These are phyloP conservation scores for Cercospora janseana DNA, from an alignment of 2,329 filamentous ascomycete genomes.

Conservation along the genomic window DNA sequence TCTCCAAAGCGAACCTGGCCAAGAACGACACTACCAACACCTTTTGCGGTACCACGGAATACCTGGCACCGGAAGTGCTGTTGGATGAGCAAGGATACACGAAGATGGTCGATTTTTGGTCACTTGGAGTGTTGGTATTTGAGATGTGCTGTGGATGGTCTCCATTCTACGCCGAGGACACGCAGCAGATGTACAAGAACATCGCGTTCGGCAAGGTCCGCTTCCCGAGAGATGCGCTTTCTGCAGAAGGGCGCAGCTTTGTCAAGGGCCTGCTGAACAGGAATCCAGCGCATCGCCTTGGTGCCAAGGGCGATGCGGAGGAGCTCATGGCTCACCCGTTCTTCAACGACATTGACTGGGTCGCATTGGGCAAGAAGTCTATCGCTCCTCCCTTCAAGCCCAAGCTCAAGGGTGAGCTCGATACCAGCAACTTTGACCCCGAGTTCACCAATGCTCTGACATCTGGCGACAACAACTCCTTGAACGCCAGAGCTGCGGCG, in stretches of 20 bases:
- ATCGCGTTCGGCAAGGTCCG: constrained; percentile 98
- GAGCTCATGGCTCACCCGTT: constrained; percentile 94
- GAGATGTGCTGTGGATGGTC: constrained; percentile 99
- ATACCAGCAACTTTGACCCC: constrained; percentile 97
- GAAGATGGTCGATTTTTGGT: constrained; percentile 99
- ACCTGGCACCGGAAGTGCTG: constrained; percentile 90
- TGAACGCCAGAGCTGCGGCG: constrained; percentile 87
- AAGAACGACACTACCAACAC: constrained; percentile 98
- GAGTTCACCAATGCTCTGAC: constrained; percentile 96
- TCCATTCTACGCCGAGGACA: constrained; percentile 97
- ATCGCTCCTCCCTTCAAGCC: constrained; percentile 97
- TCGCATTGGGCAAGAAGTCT: constrained; percentile 79
- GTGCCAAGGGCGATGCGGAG: constrained; percentile 84
- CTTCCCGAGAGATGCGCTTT: constrained; percentile 91
- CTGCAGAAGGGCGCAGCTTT: constrained; percentile 92
- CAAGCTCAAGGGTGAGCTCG: constrained; percentile 90
- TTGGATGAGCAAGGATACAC: constrained; percentile 96
- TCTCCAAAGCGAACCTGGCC: constrained; percentile 95
- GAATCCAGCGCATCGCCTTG: constrained; percentile 92
- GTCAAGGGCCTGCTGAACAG: constrained; percentile 96
- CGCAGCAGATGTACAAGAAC: constrained; percentile 99
- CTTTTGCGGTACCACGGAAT: constrained; percentile 97
- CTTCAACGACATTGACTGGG: constrained; percentile 93
- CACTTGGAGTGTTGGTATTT: constrained; percentile 91
- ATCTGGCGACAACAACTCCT: constrained; percentile 74